Evolutionary conservation across 331 rosid species (phyloP), one percentile per base, ranked within the genome.

Genomic region (Malus hybrid): DNA sequence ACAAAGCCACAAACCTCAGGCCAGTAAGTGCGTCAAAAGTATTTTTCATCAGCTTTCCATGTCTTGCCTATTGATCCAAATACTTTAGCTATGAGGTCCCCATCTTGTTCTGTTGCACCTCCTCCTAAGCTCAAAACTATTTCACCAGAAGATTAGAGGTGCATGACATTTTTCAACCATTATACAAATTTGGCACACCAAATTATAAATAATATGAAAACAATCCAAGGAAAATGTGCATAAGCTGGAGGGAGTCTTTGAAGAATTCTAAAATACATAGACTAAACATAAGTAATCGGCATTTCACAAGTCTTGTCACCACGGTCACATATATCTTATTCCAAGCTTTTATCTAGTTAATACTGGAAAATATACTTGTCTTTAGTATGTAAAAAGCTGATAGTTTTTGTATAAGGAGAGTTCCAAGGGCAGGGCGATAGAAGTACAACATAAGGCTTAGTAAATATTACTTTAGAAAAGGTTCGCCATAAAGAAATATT

Each of bases 61-160:
- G 83, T 82, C 85, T 92, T 95, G 29, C 99, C 97, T 71, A 95
- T 80, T 73, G 97, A 86, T 71, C 97, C 97, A 86, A 95, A 92
- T 84, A 95, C 81, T 65, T 90, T 82, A 59, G 77, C 80, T 64
- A 95, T 84, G 48, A 92, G 80, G 69, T 85, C 80, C 76, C 86
- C 97, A 80, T 92, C 97, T 80, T 90, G 91, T 80, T 89, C 92
- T 36, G 87, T 89, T 44, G 97, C 97, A 74, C 91, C 86, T 81
- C 77, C 96, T 60, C 99, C 97, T 88, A 90, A 74, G 90, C 92
- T 87, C 89, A 92, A 83, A 61, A 92, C 99, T 92, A 83, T 71
- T 67, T 22, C 65, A 74, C 69, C 72, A 77, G 52, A 29, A 69
- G 39, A 69, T 63, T 19, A 75, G 48, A 2, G 42, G 65, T n/a